These are phyloP conservation scores for Ocimum tenuiflorum DNA, from an alignment of 257 asterid species.

Conservation along the genomic window DNA sequence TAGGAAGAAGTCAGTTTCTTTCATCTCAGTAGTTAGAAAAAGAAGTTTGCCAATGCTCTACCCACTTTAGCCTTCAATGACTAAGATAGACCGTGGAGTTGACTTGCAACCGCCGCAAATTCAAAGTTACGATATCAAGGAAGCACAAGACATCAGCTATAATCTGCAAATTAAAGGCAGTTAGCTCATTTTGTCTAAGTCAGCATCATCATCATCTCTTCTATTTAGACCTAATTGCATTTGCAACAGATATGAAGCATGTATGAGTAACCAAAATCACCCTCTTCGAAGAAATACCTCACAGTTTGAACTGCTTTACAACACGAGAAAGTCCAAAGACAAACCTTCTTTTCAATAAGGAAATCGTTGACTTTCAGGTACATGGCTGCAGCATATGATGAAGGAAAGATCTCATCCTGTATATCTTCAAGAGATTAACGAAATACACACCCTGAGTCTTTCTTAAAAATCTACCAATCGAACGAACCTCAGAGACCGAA, in stretches of 20 bases:
- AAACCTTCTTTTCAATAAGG: slow-evolving; percentile 79
- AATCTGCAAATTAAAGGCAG: neutral
- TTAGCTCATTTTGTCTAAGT: neutral
- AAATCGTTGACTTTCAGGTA: slow-evolving; percentile 65
- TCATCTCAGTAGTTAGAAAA: too few relatives aligned
- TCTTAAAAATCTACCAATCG: neutral
- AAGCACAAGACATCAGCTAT: too few relatives aligned
- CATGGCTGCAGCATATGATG: slow-evolving; percentile 97
- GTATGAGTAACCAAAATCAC: neutral
- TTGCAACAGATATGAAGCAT: neutral
- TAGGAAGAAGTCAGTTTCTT: too few relatives aligned
- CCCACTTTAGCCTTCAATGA: too few relatives aligned
- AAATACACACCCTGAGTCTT: neutral
- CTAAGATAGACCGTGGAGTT: too few relatives aligned
- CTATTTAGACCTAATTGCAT: neutral
- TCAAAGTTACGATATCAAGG: too few relatives aligned
- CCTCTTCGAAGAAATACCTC: neutral
- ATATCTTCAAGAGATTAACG: slow-evolving; percentile 9
- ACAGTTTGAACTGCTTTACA: neutral
- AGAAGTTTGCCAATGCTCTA: too few relatives aligned
- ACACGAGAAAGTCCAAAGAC: neutral
- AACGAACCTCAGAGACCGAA: slow-evolving; percentile 69
- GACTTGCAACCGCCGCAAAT: too few relatives aligned
- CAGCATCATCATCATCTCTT: neutral
- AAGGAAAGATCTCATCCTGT: slow-evolving; percentile 88